Conservation (phyloP, 306 rosid genomes). For the Myrica gale region DNA sequence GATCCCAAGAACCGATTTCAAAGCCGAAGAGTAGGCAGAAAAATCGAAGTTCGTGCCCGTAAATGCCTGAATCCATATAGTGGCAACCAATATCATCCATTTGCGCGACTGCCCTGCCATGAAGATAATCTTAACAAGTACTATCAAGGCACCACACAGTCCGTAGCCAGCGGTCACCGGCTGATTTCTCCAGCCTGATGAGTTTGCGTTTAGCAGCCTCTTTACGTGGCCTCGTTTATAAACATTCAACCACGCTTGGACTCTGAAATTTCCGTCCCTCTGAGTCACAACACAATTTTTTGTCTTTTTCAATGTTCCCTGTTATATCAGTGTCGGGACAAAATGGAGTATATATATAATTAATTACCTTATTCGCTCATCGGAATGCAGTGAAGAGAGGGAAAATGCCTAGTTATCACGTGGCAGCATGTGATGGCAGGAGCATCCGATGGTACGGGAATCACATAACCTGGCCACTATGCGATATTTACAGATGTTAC, state of each 20-base stretch:
- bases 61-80: slow-evolving; percentile 90
- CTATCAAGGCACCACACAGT: not conserved
- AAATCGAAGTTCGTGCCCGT: slow-evolving; percentile 92
- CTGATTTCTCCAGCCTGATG: not conserved
- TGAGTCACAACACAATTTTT: too few relatives aligned
- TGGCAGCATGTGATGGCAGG: slow-evolving; percentile 3
- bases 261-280: too few relatives aligned
- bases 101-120: slow-evolving; percentile 84
- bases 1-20: slow-evolving; percentile 62
- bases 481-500: too few relatives aligned
- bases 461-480: too few relatives aligned
- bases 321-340: too few relatives aligned
- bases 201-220: too few relatives aligned
- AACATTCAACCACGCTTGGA: too few relatives aligned
- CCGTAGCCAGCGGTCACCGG: too few relatives aligned
- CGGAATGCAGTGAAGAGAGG: not conserved
- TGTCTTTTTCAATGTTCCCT: too few relatives aligned
- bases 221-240: too few relatives aligned
- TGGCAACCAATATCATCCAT: slow-evolving; percentile 82
- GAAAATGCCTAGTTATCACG: not conserved
- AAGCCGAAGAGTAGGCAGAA: slow-evolving; percentile 73
- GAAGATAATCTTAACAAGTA: not conserved
- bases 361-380: not conserved
- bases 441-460: not conserved
- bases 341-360: too few relatives aligned